These are phyloP conservation scores for Oenanthe javanica DNA, from an alignment of 140 eudicot genomes.

Conservation along the genomic window DNA sequence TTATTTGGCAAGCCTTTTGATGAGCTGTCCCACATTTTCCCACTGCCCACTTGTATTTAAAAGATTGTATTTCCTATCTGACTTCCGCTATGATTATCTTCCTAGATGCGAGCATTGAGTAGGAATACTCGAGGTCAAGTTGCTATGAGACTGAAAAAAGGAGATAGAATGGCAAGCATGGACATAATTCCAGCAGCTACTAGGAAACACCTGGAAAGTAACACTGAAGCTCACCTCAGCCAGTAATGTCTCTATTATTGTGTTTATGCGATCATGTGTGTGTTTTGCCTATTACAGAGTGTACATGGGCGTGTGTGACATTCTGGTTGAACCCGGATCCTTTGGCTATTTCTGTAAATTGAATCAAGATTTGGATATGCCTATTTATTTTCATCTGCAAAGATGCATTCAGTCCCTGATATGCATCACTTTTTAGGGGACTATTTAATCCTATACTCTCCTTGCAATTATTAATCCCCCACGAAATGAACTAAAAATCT, in stretches of 20 bases:
- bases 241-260: conserved; percentile 29
- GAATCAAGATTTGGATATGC: neutral
- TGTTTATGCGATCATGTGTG: neutral
- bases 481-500: neutral
- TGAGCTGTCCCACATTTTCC: neutral
- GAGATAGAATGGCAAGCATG: conserved; percentile 85
- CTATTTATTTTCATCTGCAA: conserved; percentile 3
- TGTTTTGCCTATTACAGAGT: neutral
- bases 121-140: conserved; percentile 87
- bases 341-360: neutral
- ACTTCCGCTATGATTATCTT: neutral
- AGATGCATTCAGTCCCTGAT: neutral
- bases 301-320: neutral
- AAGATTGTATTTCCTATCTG: neutral
- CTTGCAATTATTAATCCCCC: neutral
- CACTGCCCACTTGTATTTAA: neutral
- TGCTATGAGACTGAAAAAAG: conserved; percentile 85
- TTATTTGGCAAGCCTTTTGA: neutral
- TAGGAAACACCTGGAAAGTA: conserved; percentile 32
- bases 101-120: conserved; percentile 44
- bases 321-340: neutral
- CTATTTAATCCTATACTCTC: neutral
- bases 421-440: neutral
- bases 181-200: conserved; percentile 74
- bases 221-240: conserved; percentile 25